Percentiles rank a stretch among this genome's conserved stretches.
phyloP scores from a whole-genome alignment of 2,329 filamentous ascomycete species.

The Pestalotiopsis sp. region DNA sequence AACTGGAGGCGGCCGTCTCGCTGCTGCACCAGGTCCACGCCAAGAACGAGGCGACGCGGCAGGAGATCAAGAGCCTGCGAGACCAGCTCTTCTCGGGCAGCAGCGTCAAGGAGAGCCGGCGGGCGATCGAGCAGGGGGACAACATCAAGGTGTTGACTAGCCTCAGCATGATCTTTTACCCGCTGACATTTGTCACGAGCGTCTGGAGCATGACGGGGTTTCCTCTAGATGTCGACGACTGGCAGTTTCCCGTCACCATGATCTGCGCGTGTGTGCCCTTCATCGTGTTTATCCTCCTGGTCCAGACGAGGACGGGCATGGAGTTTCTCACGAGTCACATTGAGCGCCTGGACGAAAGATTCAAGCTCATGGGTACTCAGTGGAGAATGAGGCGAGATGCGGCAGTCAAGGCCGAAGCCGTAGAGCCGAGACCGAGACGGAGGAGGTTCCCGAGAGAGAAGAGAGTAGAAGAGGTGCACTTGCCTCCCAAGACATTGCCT shows the following conservation, averaged over 20 bases:
- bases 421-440: constrained; percentile 1
- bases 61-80: constrained; percentile 9
- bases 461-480: not conserved
- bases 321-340: not conserved
- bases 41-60: constrained; percentile 9
- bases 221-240: constrained; percentile 6
- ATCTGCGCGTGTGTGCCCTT: constrained; percentile 10
- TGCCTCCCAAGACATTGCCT: not conserved
- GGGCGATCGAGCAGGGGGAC: constrained; percentile 10
- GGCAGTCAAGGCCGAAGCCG: not conserved
- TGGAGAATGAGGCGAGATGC: not conserved
- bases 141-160: constrained; percentile 11
- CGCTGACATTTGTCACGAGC: constrained; percentile 7
- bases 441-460: constrained; percentile 4
- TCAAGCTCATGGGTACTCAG: not conserved
- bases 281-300: not conserved
- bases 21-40: constrained; percentile 1
- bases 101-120: constrained; percentile 12
- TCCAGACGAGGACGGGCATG: constrained; percentile 9
- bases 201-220: constrained; percentile 12
- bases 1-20: constrained; percentile 3
- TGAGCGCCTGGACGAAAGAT: not conserved
- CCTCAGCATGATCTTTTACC: constrained; percentile 11
- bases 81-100: constrained; percentile 10
- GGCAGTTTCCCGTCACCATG: constrained; percentile 11